phyloP scores from a whole-genome alignment of 495 filamentous ascomycete genomes.

The Penicillium samsonianum region DNA sequence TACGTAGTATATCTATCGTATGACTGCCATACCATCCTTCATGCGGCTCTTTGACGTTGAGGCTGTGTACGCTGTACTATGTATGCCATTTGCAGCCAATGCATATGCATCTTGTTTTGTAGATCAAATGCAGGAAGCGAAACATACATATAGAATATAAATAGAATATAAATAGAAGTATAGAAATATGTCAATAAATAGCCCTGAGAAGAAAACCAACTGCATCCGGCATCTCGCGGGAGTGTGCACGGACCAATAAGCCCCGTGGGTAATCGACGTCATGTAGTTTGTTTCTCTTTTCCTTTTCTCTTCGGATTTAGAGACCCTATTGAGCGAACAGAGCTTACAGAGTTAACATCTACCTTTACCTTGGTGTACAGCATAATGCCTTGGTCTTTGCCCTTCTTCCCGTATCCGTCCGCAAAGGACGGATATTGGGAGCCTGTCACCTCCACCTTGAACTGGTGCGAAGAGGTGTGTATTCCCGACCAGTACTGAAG shows the following conservation, averaged over 20 bases:
- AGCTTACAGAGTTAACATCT: slow-evolving; percentile 1
- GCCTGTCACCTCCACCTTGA: slow-evolving; percentile 83
- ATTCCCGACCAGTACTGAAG: not conserved
- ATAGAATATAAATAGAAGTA: not conserved
- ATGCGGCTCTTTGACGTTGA: not conserved
- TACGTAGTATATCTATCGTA: not conserved
- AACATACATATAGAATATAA: not conserved
- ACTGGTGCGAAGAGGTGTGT: slow-evolving; percentile 90
- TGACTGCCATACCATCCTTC: not conserved
- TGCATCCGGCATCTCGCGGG: slow-evolving; percentile 28
- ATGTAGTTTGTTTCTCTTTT: slow-evolving; percentile 17
- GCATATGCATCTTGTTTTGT: not conserved
- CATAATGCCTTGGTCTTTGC: slow-evolving; percentile 45
- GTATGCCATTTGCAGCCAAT: not conserved
- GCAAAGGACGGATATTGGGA: slow-evolving; percentile 72
- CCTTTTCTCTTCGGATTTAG: slow-evolving; percentile 4
- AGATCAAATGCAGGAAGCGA: not conserved
- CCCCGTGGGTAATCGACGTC: slow-evolving; percentile 28
- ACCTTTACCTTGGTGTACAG: slow-evolving; percentile 8
- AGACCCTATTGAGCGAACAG: not conserved
- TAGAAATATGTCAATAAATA: not conserved
- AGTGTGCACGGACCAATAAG: slow-evolving; percentile 22
- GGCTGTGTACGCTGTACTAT: not conserved
- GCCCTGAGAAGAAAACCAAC: not conserved
- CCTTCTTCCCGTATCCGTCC: slow-evolving; percentile 69